phyloP scores from a whole-genome alignment of 257 asterid genomes.

The Cruciata laevipes region DNA sequence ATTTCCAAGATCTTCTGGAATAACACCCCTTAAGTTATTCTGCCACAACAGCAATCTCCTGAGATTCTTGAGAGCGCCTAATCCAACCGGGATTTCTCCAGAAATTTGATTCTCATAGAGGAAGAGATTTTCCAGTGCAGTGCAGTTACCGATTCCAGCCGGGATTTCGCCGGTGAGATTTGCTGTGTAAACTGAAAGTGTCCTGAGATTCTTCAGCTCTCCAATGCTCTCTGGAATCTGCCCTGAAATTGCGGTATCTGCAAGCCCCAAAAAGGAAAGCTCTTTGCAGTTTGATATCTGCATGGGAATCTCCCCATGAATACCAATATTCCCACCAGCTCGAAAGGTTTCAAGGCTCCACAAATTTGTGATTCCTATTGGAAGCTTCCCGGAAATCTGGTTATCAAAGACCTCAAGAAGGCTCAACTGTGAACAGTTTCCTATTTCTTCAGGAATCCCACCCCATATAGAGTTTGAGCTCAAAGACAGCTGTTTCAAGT shows the following conservation, averaged over 20 bases:
- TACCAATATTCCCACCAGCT: constrained; percentile 48
- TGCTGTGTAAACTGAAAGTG: constrained; percentile 55
- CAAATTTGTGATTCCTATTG: constrained; percentile 37
- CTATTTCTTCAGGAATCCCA: constrained; percentile 46
- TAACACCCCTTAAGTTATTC: constrained; percentile 43
- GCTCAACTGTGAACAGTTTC: constrained; percentile 42
- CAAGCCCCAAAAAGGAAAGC: constrained; percentile 47
- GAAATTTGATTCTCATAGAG: constrained; percentile 56
- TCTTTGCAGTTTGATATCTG: constrained; percentile 50
- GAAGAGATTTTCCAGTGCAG: constrained; percentile 47
- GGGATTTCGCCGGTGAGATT: constrained; percentile 58
- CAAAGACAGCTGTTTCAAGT: constrained; percentile 35
- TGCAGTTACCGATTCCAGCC: constrained; percentile 46
- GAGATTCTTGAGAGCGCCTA: constrained; percentile 44
- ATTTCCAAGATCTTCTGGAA: constrained; percentile 53
- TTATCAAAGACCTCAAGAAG: constrained; percentile 59
- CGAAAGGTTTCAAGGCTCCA: constrained; percentile 47
- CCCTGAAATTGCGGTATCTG: constrained; percentile 59
- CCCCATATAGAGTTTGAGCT: constrained; percentile 45
- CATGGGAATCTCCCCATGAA: constrained; percentile 55
- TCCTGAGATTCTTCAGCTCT: constrained; percentile 48
- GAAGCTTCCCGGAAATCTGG: constrained; percentile 42
- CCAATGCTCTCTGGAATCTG: constrained; percentile 48
- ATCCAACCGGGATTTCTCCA: constrained; percentile 48
- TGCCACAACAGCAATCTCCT: constrained; percentile 51